Evolutionary conservation across 2,329 filamentous ascomycete species (phyloP).

Genomic region (Beauveria medogensis): DNA sequence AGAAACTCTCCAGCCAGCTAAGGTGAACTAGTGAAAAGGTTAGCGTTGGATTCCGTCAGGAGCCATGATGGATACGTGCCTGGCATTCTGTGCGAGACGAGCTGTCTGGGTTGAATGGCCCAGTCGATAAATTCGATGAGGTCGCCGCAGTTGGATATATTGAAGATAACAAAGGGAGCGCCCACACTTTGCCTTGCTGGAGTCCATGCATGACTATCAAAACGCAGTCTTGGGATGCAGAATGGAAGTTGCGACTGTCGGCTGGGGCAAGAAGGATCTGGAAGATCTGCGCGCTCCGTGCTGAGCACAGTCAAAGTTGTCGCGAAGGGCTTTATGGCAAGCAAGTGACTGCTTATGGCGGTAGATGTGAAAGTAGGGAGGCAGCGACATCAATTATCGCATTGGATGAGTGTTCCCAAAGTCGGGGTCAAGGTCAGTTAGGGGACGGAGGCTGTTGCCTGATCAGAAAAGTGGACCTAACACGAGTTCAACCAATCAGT

Average conservation of each 20-base stretch:
- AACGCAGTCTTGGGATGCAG: not conserved
- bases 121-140: not conserved
- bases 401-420: not conserved
- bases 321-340: not conserved
- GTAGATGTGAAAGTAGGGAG: not conserved
- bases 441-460: too few relatives aligned
- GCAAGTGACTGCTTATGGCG: not conserved
- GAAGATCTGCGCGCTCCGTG: not conserved
- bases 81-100: not conserved
- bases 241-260: not conserved
- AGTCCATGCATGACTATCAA: not conserved
- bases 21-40: not conserved
- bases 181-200: not conserved
- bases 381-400: too few relatives aligned
- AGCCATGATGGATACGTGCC: not conserved
- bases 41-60: not conserved
- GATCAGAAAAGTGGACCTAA: too few relatives aligned
- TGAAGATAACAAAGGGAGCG: not conserved
- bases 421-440: not conserved
- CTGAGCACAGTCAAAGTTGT: not conserved
- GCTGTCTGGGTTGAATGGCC: not conserved
- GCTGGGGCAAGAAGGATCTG: not conserved
- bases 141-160: not conserved
- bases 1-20: not conserved
- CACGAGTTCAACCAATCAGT: too few relatives aligned